Base-by-base conservation (phyloP, 75 land plant genomes). In the Cunninghamia lanceolata region DNA sequence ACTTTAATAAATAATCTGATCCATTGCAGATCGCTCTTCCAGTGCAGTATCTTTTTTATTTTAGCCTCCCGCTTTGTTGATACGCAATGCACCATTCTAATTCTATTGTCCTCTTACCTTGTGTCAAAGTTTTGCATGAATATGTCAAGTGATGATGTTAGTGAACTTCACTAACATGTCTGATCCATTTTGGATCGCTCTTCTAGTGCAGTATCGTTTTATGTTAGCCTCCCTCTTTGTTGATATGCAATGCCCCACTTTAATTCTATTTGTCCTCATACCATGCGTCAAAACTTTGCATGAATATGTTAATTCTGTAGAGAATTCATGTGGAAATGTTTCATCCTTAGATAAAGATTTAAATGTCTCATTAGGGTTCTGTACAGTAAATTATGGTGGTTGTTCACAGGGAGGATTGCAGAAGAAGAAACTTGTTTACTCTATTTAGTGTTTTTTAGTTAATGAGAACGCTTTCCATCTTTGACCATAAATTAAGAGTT, bases 401-500 rank as follows among this genome's bases (percentile, higher is more conserved):
- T 77, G 80, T 28, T 40, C 43, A 38, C 11, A 38, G 3, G 16
- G 16, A 77, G 42, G 80, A 77, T 77, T 77, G 80, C 28, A 25
- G 80, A 77, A 39, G 25, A 76, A 4, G 79, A 39, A 40, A 77
- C 19, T 38, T 77, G n/a, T 35, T 77, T 39, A 39, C 40, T 7
- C 28, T 73, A 38, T 40, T 77, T 77, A 40, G 80, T 39, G 21
- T 25, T 39, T 9, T 77, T 40, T 39, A 85, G 39, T 19, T 79
- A 85, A 13, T 30, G 85, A 34, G 34, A 42, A 34, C 9, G 19
- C 19, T 32, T 30, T 71, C 7, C n/a, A 84, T 85, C n/a, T 71
- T 85, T 39, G 3, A 34, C 82, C 19, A 79, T 85, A 16, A 40
- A 77, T n/a, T 19, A 35, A 85, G 82, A 85, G 40, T n/a, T 85